A percentile compares a stretch with the other conserved stretches of the same genome.
These are phyloP conservation scores for Hypseocharis bilobata DNA, from an alignment of 441 rosid genomes.

Conservation along the genomic window DNA sequence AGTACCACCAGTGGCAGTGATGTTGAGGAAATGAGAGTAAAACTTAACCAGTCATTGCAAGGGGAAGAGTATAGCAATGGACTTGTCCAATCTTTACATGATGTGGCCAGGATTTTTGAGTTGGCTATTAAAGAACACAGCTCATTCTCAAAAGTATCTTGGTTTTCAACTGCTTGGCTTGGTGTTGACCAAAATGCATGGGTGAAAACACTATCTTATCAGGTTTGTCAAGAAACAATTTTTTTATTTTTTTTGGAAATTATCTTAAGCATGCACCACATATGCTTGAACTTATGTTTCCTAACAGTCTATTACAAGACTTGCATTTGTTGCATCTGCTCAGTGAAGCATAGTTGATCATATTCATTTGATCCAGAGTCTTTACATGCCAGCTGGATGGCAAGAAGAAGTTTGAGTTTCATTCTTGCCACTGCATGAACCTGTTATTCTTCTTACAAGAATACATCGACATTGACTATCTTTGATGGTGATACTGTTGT, in stretches of 20 bases:
- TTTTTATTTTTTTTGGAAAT: slow-evolving; percentile 1
- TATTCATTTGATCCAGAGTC: background rate
- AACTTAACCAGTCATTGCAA: slow-evolving; percentile 56
- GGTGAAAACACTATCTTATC: slow-evolving; percentile 86
- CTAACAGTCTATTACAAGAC: background rate
- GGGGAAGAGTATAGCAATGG: slow-evolving; percentile 59
- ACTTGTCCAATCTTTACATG: slow-evolving; percentile 77
- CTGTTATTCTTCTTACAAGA: too few relatives aligned
- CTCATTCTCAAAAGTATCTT: slow-evolving; percentile 46
- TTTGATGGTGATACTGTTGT: background rate
- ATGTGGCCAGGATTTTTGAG: slow-evolving; percentile 83
- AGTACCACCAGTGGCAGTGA: slow-evolving; percentile 38
- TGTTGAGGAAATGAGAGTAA: slow-evolving; percentile 66
- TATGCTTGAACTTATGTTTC: background rate
- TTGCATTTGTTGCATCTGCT: background rate
- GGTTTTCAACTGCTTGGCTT: slow-evolving; percentile 87
- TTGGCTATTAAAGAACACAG: slow-evolving; percentile 59
- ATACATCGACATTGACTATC: too few relatives aligned
- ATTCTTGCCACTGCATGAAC: background rate
- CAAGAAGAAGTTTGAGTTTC: background rate
- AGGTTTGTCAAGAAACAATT: slow-evolving; percentile 42
- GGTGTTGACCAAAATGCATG: slow-evolving; percentile 77
- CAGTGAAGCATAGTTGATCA: background rate
- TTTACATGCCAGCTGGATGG: background rate
- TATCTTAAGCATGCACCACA: too few relatives aligned